Evolutionary conservation across 345 rosid species (phyloP), one percentile per base, ranked within the genome.

Genomic region (Mallotus nudiflorus): DNA sequence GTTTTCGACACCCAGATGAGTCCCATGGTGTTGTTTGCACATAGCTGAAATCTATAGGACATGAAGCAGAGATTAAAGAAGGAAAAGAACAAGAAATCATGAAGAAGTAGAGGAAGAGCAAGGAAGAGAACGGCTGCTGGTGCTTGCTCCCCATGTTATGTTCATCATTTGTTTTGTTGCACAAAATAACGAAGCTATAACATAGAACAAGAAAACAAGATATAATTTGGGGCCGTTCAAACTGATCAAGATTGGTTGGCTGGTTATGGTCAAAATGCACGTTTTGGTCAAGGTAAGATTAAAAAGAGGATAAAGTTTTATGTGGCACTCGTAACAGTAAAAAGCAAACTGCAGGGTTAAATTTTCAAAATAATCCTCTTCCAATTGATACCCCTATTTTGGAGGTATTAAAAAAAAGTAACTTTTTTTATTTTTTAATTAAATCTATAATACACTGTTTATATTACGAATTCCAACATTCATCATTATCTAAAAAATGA

Each of bases 11-110:
- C 6, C 49, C n/a, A 6, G 88, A 81, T 14, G 68, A 46, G 75
- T 88, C 71, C 93, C 93, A 88, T 10, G 89, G 90, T 73, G 82
- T 65, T 37, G 86, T 83, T 35, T 75, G 65, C 11, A 86, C 82
- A 31, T 86, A 85, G 79, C 76, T 82, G 68, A 86, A 77, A 70
- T 86, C 87, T 11, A 86, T 31, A 39, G 89, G 90, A 45, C 90
- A 86, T 37, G 85, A 77, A 19, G 71, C 55, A 16, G 74, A 45
- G 35, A 25, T 8, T n/a, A 66, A 58, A 55, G 37, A 61, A 18
- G 53, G 24, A 54, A 46, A 62, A 18, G 68, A 27, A 74, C 65
- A 59, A 7, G 18, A n/a, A 69, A 24, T 15, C 62, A 69, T 57
- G 76, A 75, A 51, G 45, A 24, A 25, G 52, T 68, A 46, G 68